Evolutionary conservation across 148 eudicot genomes (phyloP).

Genomic region (Tetragonia tetragonoides): DNA sequence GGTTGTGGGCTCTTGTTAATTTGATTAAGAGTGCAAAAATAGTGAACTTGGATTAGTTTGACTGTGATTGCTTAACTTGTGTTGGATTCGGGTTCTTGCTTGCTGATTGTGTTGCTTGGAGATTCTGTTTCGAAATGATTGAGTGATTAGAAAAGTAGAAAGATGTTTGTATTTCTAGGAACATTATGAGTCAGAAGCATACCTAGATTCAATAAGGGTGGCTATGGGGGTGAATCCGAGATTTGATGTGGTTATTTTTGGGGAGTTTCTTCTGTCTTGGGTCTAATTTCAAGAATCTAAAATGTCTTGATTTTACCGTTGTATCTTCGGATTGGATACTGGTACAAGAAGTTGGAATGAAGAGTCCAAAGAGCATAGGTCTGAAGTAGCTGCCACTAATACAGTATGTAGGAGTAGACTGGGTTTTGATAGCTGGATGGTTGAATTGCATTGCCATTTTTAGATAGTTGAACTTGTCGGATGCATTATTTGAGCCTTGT

Average conservation of each 20-base stretch:
- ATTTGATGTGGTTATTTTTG: background rate
- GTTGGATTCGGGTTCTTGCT: background rate
- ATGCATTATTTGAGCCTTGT: too few species aligned
- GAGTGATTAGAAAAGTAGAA: background rate
- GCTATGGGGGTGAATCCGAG: background rate
- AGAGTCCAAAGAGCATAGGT: background rate
- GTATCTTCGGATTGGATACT: too few species aligned
- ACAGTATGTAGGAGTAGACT: background rate
- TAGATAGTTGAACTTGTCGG: too few species aligned
- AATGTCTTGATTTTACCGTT: background rate
- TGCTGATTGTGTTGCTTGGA: background rate
- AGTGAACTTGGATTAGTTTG: background rate
- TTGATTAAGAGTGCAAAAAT: background rate
- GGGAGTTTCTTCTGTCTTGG: too few species aligned
- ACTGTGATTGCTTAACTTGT: background rate
- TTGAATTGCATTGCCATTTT: too few species aligned
- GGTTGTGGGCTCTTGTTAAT: background rate
- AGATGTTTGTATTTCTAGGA: background rate
- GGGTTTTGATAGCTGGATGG: too few species aligned
- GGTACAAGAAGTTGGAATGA: background rate
- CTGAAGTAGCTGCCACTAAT: too few species aligned
- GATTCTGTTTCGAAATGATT: background rate
- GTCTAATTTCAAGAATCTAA: background rate
- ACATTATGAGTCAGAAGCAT: background rate
- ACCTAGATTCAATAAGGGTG: background rate